Evolutionary conservation across 1,139 yeast genomes (phyloP).

Genomic region (Kodamaea sp.): DNA sequence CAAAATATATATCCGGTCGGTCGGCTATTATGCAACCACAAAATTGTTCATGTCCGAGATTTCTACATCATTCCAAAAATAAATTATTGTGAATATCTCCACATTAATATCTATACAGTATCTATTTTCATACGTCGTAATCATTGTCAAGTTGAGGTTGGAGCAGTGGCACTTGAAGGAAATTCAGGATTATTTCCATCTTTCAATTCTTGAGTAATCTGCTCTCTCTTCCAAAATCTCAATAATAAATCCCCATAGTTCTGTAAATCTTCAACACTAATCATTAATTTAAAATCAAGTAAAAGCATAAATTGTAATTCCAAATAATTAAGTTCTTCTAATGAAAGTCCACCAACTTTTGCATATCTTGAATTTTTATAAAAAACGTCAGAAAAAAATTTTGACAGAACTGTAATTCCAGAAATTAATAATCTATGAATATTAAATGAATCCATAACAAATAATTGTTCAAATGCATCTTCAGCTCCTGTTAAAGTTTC

Average conservation of each 20-base stretch:
- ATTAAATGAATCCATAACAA: conserved; percentile 94
- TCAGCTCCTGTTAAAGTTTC: conserved; percentile 9
- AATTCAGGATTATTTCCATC: conserved; percentile 11
- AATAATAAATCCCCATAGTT: conserved; percentile 83
- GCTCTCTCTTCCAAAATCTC: conserved; percentile 79
- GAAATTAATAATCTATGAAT: conserved; percentile 91
- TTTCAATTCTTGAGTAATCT: conserved; percentile 35
- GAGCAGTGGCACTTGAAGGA: neutral
- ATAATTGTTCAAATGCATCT: conserved; percentile 50
- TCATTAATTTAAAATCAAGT: conserved; percentile 82
- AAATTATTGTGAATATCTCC: no score
- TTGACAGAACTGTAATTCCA: conserved; percentile 95
- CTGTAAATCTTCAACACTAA: conserved; percentile 86
- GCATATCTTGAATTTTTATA: conserved; percentile 96
- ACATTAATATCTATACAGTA: no score
- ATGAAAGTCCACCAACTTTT: conserved; percentile 94
- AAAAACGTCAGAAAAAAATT: conserved; percentile 92
- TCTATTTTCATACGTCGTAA: no score
- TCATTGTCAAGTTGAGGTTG: conserved; percentile 3
- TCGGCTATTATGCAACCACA: no score
- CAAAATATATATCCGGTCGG: no score
- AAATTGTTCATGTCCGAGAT: no score
- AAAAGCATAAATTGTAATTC: conserved; percentile 84
- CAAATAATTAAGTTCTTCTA: conserved; percentile 87
- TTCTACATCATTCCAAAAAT: no score